Evolutionary conservation across 305 asterid species (phyloP).

Genomic region (Fraxinus greggii): DNA sequence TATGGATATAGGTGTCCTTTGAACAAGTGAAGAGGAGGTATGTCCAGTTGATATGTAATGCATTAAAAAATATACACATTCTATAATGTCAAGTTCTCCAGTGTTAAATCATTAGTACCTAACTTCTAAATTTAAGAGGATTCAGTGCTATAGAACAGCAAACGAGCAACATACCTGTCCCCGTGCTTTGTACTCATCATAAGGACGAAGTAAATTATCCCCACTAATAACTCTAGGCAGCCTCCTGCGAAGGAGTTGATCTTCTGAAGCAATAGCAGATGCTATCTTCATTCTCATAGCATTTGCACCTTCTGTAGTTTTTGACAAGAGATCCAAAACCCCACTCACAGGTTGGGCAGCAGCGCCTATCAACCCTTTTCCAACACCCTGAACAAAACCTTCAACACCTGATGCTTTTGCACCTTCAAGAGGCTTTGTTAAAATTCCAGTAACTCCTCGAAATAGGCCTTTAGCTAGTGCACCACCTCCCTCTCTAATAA

Average conservation of each 20-base stretch:
- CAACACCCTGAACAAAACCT: slow-evolving; percentile 99
- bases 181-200: slow-evolving; percentile 85
- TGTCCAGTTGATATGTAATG: not conserved
- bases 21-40: not conserved
- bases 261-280: slow-evolving; percentile 95
- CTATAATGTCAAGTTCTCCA: not conserved
- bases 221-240: slow-evolving; percentile 95
- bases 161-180: slow-evolving; percentile 71
- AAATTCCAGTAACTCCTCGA: slow-evolving; percentile 96
- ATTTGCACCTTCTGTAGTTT: slow-evolving; percentile 99
- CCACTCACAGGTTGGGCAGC: slow-evolving; percentile 99
- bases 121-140: slow-evolving; percentile 6
- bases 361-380: slow-evolving; percentile 95
- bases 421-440: slow-evolving; percentile 98
- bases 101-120: not conserved
- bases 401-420: slow-evolving; percentile 99
- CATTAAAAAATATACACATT: not conserved
- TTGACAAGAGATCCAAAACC: slow-evolving; percentile 89
- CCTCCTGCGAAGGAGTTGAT: slow-evolving; percentile 89
- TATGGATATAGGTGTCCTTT: not conserved
- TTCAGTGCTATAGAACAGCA: slow-evolving; percentile 8
- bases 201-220: slow-evolving; percentile 92
- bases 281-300: slow-evolving; percentile 99
- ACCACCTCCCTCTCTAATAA: slow-evolving; percentile 98
- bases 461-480: slow-evolving; percentile 96